phyloP scores from a whole-genome alignment of 176 grass and related monocot genomes.

The barley (Hordeum vulgare) region MorexV3_pseudomolecules_assembly NC_058519.1:5308209-5308708 shows the following conservation, averaged over 20 bases:
- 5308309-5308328: conserved; percentile 30
- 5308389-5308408: not conserved
- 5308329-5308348: not conserved
- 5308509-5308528: not conserved
- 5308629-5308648: not conserved
- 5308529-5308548: conserved; percentile 27
- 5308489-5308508: conserved; percentile 24
- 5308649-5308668: not conserved
- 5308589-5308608: not conserved
- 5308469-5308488: conserved; percentile 32
- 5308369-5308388: not conserved
- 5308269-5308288: conserved; percentile 42
- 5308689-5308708: not conserved
- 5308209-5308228: conserved; percentile 25
- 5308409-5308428: conserved; percentile 9
- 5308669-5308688: too few relatives aligned
- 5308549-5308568: not conserved
- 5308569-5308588: not conserved
- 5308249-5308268: conserved; percentile 27
- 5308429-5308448: conserved; percentile 21
- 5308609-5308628: not conserved
- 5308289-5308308: conserved; percentile 30
- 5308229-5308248: conserved; percentile 22
- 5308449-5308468: not conserved
- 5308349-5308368: not conserved